These are phyloP conservation scores for Arachis hypogaea DNA, from an alignment of 306 rosid species.

Conservation along the genomic window DNA sequence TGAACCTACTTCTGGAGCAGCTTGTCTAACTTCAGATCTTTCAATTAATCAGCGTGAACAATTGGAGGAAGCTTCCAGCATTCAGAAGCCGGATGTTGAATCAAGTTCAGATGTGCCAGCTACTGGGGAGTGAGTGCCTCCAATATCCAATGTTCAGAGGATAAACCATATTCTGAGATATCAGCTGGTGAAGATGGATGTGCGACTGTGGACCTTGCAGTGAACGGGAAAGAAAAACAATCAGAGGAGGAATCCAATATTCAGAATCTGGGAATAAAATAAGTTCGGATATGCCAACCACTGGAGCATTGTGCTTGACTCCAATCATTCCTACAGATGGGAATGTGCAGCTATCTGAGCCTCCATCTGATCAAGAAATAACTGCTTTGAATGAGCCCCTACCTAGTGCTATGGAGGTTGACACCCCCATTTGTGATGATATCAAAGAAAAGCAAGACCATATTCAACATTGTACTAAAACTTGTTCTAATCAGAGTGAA, in stretches of 20 bases:
- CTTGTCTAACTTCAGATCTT: conserved; percentile 5
- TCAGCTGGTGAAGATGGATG: conserved; percentile 1
- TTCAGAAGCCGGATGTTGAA: conserved; percentile 37
- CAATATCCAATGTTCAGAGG: background rate
- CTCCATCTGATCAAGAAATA: conserved; percentile 31
- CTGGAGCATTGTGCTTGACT: conserved; percentile 9
- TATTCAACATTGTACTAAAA: conserved; percentile 39
- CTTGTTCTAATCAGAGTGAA: conserved; percentile 35
- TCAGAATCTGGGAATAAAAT: background rate
- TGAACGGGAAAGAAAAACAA: background rate
- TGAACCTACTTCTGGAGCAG: conserved; percentile 9
- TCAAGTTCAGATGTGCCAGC: conserved; percentile 33
- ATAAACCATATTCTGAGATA: background rate
- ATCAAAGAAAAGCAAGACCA: conserved; percentile 46
- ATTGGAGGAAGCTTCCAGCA: conserved; percentile 34
- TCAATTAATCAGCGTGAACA: conserved; percentile 30
- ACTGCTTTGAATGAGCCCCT: conserved; percentile 42
- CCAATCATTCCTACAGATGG: conserved; percentile 38
- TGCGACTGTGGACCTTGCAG: background rate
- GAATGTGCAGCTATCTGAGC: conserved; percentile 42
- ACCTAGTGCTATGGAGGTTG: conserved; percentile 37
- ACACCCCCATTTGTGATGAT: conserved; percentile 28
- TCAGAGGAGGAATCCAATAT: background rate
- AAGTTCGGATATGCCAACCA: background rate
- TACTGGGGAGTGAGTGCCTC: conserved; percentile 20